phyloP scores from a whole-genome alignment of 306 rosid species.

The Dalbergia cultrata region DNA sequence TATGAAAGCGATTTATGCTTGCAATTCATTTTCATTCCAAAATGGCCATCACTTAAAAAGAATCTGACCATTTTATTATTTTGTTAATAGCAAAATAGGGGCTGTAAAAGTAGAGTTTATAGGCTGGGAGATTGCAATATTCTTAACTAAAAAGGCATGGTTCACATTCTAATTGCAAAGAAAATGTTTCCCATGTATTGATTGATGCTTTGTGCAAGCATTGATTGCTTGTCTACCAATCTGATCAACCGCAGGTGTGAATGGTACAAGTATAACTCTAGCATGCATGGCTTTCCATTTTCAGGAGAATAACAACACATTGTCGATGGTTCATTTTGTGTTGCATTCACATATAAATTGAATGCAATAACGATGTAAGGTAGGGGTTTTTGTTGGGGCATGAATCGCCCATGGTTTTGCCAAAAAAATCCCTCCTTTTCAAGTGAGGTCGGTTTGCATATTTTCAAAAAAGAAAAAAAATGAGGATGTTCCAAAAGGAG shows the following conservation, averaged over 20 bases:
- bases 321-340: neutral
- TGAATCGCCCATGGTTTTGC: conserved; percentile 7
- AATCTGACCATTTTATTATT: neutral
- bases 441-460: conserved; percentile 26
- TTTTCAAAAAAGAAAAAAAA: conserved; percentile 47
- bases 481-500: conserved; percentile 53
- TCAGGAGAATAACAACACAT: neutral
- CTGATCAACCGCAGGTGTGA: neutral
- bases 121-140: neutral
- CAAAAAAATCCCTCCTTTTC: conserved; percentile 51
- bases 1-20: neutral
- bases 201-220: neutral
- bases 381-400: neutral
- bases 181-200: neutral
- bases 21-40: neutral
- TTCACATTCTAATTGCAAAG: conserved; percentile 4
- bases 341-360: neutral
- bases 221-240: neutral
- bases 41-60: neutral
- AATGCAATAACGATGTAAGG: neutral
- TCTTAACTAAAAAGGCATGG: neutral
- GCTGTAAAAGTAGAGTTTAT: neutral
- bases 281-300: neutral
- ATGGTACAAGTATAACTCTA: neutral
- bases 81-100: neutral